Percentiles rank a stretch among this genome's conserved stretches.
Conservation (phyloP, 2,329 filamentous ascomycete species). For the Xylariaceae sp. region DNA sequence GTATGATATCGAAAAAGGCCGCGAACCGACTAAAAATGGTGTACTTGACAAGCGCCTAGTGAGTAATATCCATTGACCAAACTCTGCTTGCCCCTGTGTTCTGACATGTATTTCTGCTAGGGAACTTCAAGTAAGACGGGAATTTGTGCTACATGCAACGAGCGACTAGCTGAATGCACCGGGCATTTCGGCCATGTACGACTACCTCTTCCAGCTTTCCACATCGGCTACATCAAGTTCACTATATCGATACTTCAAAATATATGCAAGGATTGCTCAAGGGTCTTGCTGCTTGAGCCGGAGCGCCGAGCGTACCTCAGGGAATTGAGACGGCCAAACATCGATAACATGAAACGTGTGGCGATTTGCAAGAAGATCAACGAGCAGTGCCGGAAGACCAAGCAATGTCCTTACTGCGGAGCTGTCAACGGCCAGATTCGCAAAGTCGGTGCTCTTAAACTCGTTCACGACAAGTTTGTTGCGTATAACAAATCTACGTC, state of each 20-base stretch:
- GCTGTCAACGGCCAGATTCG: conserved; percentile 89
- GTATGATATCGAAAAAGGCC: conserved; percentile 85
- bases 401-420: conserved; percentile 80
- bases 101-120: conserved; percentile 25
- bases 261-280: conserved; percentile 94
- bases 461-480: conserved; percentile 91
- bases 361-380: conserved; percentile 88
- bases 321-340: conserved; percentile 77
- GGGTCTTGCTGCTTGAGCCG: conserved; percentile 79
- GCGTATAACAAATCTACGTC: conserved; percentile 89
- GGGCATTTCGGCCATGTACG: conserved; percentile 96
- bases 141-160: conserved; percentile 82
- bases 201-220: conserved; percentile 89
- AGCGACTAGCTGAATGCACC: conserved; percentile 82
- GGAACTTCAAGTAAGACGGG: conserved; percentile 80
- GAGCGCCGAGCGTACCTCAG: conserved; percentile 81
- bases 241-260: conserved; percentile 91
- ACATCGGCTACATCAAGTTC: conserved; percentile 94
- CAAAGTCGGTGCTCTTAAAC: conserved; percentile 90
- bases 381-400: conserved; percentile 86
- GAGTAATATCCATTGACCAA: conserved; percentile 22
- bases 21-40: conserved; percentile 79
- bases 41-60: conserved; percentile 83
- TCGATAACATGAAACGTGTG: conserved; percentile 87
- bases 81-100: neutral